These are phyloP conservation scores for Fomitopsis palustris DNA, from an alignment of 1,284 basidiomycete genomes.

Conservation along the genomic window DNA sequence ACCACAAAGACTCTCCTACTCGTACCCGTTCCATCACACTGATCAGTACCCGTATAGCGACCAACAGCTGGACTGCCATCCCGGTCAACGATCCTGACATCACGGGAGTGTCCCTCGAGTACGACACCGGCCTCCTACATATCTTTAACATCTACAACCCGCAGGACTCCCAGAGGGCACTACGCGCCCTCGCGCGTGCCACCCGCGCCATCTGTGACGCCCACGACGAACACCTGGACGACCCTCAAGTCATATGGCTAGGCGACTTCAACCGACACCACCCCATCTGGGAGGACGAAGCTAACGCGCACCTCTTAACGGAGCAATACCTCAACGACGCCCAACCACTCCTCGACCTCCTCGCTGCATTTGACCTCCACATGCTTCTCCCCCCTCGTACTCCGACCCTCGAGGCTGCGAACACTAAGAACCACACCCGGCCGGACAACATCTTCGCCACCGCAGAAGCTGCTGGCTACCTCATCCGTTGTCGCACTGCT, in stretches of 20 bases:
- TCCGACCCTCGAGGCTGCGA: constrained; percentile 25
- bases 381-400: constrained; percentile 26
- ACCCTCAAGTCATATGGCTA: not conserved
- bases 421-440: constrained; percentile 26
- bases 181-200: constrained; percentile 12
- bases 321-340: constrained; percentile 11
- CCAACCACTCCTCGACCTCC: constrained; percentile 19
- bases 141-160: constrained; percentile 38
- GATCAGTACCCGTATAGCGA: constrained; percentile 23
- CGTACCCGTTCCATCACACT: constrained; percentile 25
- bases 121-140: constrained; percentile 9
- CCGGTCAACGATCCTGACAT: constrained; percentile 23
- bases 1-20: not conserved
- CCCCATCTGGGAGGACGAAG: constrained; percentile 39
- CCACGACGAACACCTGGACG: not conserved
- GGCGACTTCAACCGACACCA: constrained; percentile 30
- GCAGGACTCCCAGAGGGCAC: constrained; percentile 16
- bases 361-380: constrained; percentile 16
- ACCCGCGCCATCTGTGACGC: not conserved
- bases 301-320: constrained; percentile 34
- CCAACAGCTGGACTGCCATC: constrained; percentile 24
- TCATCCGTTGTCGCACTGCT: constrained; percentile 18
- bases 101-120: constrained; percentile 22
- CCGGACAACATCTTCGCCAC: constrained; percentile 35
- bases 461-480: constrained; percentile 1